Evolutionary conservation across 106 monocot species (phyloP).

Genomic region (Dendrobium nobile): DNA sequence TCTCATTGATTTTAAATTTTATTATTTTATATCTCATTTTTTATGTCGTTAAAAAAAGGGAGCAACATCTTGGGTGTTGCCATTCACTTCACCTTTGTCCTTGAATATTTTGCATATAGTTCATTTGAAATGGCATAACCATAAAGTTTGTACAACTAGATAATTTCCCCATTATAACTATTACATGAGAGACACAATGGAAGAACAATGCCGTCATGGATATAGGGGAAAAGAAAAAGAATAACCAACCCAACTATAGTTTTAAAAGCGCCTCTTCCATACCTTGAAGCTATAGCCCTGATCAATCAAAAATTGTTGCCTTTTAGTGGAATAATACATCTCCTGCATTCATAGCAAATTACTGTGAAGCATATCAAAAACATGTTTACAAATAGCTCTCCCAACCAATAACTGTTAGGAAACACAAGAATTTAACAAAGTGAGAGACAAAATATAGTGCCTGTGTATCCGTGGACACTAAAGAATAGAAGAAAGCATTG

Average conservation of each 20-base stretch:
- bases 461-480: conserved; percentile 99
- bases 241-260: not conserved
- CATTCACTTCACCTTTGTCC: not conserved
- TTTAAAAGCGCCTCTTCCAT: conserved; percentile 1
- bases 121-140: not conserved
- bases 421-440: not conserved
- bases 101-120: not conserved
- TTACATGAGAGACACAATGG: too few species aligned
- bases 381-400: not conserved
- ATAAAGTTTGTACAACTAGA: not conserved
- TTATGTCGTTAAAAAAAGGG: too few species aligned
- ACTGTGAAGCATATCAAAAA: not conserved
- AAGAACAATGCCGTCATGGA: too few species aligned
- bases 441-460: conserved; percentile 12
- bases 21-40: too few species aligned
- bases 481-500: conserved; percentile 98
- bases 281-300: conserved; percentile 99
- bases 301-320: conserved; percentile 97
- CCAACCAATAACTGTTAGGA: not conserved
- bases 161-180: not conserved
- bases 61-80: too few species aligned
- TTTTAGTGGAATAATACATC: conserved; percentile 99
- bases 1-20: too few species aligned
- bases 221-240: too few species aligned
- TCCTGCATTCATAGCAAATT: conserved; percentile 43